phyloP scores from a whole-genome alignment of 1,284 basidiomycete species.

The Calocybe gambosa region DNA sequence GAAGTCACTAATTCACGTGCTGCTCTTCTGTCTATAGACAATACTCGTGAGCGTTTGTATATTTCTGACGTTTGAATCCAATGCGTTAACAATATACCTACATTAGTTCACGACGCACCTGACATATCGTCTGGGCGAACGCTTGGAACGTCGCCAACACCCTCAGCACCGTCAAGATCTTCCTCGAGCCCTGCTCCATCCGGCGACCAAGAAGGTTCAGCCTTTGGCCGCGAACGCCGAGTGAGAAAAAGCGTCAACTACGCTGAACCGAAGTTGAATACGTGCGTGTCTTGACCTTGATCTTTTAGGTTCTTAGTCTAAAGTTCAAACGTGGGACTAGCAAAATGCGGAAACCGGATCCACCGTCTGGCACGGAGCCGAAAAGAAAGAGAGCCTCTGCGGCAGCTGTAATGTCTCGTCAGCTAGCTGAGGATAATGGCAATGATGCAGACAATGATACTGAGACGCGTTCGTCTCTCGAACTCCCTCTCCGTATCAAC shows the following conservation, averaged over 20 bases:
- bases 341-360: constrained; percentile 88
- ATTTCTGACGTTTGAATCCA: not conserved
- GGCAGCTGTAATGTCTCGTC: constrained; percentile 27
- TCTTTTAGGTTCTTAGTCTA: not conserved
- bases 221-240: constrained; percentile 57
- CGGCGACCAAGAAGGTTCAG: constrained; percentile 28
- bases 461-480: constrained; percentile 26
- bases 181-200: constrained; percentile 44
- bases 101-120: constrained; percentile 29
- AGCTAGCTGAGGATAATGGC: constrained; percentile 19
- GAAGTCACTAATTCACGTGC: constrained; percentile 58
- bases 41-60: constrained; percentile 27
- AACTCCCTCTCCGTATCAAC: constrained; percentile 19
- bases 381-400: constrained; percentile 35
- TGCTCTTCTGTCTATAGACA: constrained; percentile 35
- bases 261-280: constrained; percentile 84
- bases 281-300: constrained; percentile 46
- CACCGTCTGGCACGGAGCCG: constrained; percentile 31
- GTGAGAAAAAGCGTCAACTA: constrained; percentile 81
- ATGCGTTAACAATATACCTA: constrained; percentile 6
- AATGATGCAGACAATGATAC: constrained; percentile 26
- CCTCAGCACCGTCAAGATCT: constrained; percentile 28
- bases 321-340: constrained; percentile 29
- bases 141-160: constrained; percentile 17
- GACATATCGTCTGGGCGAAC: constrained; percentile 22